Conservation (phyloP, 2,329 filamentous ascomycete species). For the Penicillium sp. region DNA sequence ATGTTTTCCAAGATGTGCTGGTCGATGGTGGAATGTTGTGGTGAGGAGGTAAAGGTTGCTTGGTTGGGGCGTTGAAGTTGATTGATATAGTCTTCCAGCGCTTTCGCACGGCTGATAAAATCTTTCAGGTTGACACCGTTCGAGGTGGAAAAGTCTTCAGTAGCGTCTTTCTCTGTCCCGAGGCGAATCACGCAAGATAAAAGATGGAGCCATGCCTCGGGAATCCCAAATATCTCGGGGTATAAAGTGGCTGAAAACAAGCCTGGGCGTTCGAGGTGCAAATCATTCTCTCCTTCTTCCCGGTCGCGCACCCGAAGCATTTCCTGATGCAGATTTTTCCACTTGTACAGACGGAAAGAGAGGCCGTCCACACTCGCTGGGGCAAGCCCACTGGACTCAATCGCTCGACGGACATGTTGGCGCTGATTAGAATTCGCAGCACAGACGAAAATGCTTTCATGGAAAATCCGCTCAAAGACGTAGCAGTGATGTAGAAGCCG, state of each 20-base stretch:
- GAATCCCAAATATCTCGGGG: constrained; percentile 55
- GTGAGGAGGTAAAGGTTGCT: constrained; percentile 31
- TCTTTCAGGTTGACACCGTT: constrained; percentile 34
- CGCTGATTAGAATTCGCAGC: constrained; percentile 27
- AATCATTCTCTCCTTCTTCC: constrained; percentile 53
- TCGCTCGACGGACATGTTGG: constrained; percentile 32
- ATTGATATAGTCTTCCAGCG: constrained; percentile 40
- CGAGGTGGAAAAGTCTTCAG: constrained; percentile 28
- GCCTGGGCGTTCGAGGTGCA: constrained; percentile 52
- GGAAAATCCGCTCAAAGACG: constrained; percentile 53
- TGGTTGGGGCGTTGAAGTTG: constrained; percentile 18
- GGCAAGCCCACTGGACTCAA: constrained; percentile 38
- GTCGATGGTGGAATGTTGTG: constrained; percentile 20
- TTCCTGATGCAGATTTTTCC: constrained; percentile 41
- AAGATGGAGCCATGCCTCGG: constrained; percentile 50
- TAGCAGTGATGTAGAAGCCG: constrained; percentile 58
- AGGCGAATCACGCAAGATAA: constrained; percentile 52
- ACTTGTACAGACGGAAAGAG: constrained; percentile 41
- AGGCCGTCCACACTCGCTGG: constrained; percentile 26
- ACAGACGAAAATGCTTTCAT: constrained; percentile 48
- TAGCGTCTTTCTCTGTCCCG: constrained; percentile 50
- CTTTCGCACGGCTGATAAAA: constrained; percentile 42
- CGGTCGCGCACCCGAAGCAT: constrained; percentile 43
- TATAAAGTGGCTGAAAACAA: constrained; percentile 52
- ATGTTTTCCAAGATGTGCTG: constrained; percentile 38